A percentile compares a stretch with the other conserved stretches of the same genome.
Conservation (phyloP, 2,329 filamentous ascomycete genomes). For the Neopestalotiopsis sp. region DNA sequence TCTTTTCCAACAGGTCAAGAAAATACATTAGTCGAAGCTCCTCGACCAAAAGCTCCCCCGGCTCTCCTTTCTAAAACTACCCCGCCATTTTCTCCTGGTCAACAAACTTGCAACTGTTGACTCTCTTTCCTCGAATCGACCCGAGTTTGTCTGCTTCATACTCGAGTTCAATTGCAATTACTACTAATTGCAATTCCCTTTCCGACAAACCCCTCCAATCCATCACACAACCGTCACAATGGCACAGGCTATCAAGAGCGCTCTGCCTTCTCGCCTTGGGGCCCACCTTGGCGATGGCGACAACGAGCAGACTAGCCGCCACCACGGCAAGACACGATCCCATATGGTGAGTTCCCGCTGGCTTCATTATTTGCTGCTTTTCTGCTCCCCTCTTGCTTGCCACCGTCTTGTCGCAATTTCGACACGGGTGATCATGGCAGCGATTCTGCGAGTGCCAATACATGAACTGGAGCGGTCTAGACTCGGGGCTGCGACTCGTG, state of each 20-base stretch:
- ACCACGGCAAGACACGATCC: conserved; percentile 85
- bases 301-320: conserved; percentile 64
- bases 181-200: background rate
- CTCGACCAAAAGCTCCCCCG: conserved; percentile 6
- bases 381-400: background rate
- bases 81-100: conserved; percentile 10
- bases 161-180: background rate
- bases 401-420: background rate
- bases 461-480: background rate
- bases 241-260: conserved; percentile 74
- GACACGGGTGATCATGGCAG: background rate
- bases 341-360: conserved; percentile 72
- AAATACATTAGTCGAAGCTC: conserved; percentile 19
- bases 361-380: background rate
- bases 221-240: conserved; percentile 51
- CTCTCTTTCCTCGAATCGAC: conserved; percentile 5
- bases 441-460: background rate
- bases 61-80: conserved; percentile 7
- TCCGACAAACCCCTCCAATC: conserved; percentile 4
- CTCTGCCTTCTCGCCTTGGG: conserved; percentile 86
- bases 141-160: background rate
- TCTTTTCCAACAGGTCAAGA: conserved; percentile 5
- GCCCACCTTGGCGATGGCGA: conserved; percentile 47
- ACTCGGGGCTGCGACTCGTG: background rate
- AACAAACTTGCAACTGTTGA: conserved; percentile 9